Evolutionary conservation across 306 rosid genomes (phyloP).

Genomic region (Glycine latifolia): DNA sequence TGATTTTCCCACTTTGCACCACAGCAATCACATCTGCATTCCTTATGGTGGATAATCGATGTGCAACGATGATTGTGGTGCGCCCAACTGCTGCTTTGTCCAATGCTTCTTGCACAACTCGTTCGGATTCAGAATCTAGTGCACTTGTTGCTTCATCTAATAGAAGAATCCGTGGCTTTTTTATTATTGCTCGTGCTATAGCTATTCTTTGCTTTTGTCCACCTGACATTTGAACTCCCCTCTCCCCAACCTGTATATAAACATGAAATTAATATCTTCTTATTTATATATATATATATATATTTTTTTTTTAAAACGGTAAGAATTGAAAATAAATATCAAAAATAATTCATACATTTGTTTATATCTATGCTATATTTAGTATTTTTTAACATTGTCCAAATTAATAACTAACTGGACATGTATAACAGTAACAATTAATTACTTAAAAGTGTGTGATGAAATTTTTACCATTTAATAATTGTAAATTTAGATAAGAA

Average conservation of each 20-base stretch:
- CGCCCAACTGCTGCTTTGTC: constrained; percentile 83
- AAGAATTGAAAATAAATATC: too few species aligned
- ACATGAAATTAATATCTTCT: neutral
- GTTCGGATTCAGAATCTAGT: constrained; percentile 81
- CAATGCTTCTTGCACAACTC: constrained; percentile 84
- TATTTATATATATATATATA: too few species aligned
- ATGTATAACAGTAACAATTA: neutral
- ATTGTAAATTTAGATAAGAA: neutral
- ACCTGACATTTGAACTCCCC: constrained; percentile 94
- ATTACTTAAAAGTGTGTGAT: neutral
- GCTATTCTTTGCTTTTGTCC: constrained; percentile 97
- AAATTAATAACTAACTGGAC: neutral
- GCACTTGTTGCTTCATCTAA: constrained; percentile 96
- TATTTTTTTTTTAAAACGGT: too few species aligned
- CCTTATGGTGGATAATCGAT: constrained; percentile 78
- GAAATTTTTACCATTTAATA: neutral
- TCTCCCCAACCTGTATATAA: constrained; percentile 77
- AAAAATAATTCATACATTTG: too few species aligned
- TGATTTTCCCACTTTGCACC: constrained; percentile 67
- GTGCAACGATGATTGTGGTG: constrained; percentile 90
- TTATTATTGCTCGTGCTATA: constrained; percentile 82
- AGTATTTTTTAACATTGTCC: too few species aligned
- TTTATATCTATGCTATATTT: neutral
- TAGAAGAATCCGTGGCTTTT: constrained; percentile 72
- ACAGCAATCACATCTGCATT: constrained; percentile 79